These are phyloP conservation scores for Diplodia corticola DNA, from an alignment of 2,329 filamentous ascomycete species.

Conservation along the genomic window DNA sequence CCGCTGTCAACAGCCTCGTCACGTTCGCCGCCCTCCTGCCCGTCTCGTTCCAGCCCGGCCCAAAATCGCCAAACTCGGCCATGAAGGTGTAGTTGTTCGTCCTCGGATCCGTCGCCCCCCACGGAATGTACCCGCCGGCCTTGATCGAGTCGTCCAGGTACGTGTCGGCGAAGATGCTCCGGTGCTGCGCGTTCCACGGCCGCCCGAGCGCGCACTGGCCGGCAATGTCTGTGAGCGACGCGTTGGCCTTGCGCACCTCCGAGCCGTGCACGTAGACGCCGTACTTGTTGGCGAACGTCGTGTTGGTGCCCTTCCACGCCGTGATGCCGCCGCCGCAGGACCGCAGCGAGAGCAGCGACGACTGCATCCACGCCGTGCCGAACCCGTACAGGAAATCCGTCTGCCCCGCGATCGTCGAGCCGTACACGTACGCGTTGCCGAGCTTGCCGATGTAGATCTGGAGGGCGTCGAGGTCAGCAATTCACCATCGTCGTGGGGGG, in stretches of 20 bases:
- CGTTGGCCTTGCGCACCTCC: constrained; percentile 57
- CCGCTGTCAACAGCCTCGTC: constrained; percentile 49
- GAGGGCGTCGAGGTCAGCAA: no score
- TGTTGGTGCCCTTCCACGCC: constrained; percentile 69
- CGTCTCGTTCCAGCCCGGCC: constrained; percentile 56
- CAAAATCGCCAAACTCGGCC: constrained; percentile 56
- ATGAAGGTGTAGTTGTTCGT: constrained; percentile 52
- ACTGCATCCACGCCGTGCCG: constrained; percentile 62
- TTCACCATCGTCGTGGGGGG: no score
- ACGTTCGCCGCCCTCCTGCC: constrained; percentile 46
- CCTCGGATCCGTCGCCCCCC: constrained; percentile 47
- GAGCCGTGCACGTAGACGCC: constrained; percentile 64
- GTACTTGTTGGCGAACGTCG: constrained; percentile 66
- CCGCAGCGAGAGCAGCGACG: constrained; percentile 56
- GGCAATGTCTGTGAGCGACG: constrained; percentile 41
- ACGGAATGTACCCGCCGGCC: constrained; percentile 57
- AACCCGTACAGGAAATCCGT: constrained; percentile 71
- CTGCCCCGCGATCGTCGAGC: constrained; percentile 61
- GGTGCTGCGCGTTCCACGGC: constrained; percentile 62
- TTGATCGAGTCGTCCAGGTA: constrained; percentile 58
- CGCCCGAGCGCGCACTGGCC: constrained; percentile 59
- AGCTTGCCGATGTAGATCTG: constrained; percentile 66
- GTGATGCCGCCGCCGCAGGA: constrained; percentile 66
- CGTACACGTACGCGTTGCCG: constrained; percentile 65
- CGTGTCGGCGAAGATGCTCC: constrained; percentile 57